phyloP scores from a whole-genome alignment of 208 protist species.

The Acanthamoeba lenticulata region DNA sequence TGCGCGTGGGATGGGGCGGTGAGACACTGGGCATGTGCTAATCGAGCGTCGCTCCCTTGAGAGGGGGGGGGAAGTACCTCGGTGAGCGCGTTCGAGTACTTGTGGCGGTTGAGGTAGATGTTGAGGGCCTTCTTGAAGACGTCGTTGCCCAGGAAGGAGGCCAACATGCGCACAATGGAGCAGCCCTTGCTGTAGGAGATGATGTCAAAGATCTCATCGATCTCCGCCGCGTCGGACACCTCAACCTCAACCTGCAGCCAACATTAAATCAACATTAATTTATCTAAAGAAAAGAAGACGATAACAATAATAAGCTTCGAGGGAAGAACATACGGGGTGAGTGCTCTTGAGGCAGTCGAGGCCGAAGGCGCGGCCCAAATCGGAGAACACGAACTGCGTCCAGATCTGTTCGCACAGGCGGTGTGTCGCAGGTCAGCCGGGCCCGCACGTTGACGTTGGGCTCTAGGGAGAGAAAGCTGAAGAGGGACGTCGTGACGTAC shows the following conservation, averaged over 20 bases:
- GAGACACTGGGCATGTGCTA: slow-evolving; percentile 85
- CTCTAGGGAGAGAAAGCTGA: not conserved
- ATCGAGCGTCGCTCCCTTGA: slow-evolving; percentile 82
- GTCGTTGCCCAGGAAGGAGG: slow-evolving; percentile 86
- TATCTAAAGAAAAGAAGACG: not conserved
- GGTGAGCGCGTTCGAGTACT: slow-evolving; percentile 93
- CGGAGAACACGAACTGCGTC: slow-evolving; percentile 87
- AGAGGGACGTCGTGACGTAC: not conserved
- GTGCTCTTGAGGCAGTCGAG: slow-evolving; percentile 90
- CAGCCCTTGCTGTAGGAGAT: slow-evolving; percentile 80
- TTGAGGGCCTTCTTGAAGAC: slow-evolving; percentile 91
- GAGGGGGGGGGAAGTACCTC: slow-evolving; percentile 91
- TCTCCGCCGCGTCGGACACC: slow-evolving; percentile 92
- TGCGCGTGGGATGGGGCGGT: not conserved
- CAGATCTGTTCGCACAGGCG: slow-evolving; percentile 76
- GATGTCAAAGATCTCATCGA: slow-evolving; percentile 84
- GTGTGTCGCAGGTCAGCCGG: too few relatives aligned
- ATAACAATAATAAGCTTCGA: not conserved
- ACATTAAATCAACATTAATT: slow-evolving; percentile 75
- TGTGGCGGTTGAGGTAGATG: slow-evolving; percentile 93
- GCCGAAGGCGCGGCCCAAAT: slow-evolving; percentile 87
- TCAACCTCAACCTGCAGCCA: slow-evolving; percentile 91
- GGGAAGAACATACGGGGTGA: slow-evolving; percentile 91
- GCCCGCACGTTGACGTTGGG: too few relatives aligned
- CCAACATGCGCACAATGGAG: slow-evolving; percentile 72